Conservation (phyloP, 768 basidiomycete species). For the Trametes gibbosa region DNA sequence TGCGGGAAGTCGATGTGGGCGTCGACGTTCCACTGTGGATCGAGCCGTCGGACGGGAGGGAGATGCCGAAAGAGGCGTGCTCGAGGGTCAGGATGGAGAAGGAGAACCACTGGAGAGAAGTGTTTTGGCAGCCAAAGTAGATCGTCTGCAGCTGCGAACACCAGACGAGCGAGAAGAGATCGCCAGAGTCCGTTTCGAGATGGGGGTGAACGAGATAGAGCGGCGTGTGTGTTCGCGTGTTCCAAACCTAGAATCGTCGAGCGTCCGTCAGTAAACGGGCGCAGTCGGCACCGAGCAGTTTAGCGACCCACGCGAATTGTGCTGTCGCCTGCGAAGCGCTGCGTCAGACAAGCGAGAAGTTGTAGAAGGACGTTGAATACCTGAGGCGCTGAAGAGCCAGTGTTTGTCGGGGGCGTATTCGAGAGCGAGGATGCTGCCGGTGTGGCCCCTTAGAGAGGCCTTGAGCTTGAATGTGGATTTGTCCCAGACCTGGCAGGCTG, state of each 20-base stretch:
- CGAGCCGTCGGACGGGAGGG: conserved; percentile 12
- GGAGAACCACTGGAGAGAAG: conserved; percentile 86
- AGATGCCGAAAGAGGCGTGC: background rate
- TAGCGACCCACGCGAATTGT: conserved; percentile 67
- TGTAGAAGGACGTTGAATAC: conserved; percentile 33
- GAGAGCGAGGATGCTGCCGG: conserved; percentile 78
- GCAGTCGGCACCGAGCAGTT: background rate
- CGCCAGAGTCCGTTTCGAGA: conserved; percentile 77
- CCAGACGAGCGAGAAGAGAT: conserved; percentile 86
- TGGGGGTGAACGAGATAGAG: conserved; percentile 78
- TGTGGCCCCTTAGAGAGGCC: conserved; percentile 73
- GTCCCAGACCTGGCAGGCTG: conserved; percentile 72
- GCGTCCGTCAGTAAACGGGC: background rate
- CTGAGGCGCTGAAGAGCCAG: conserved; percentile 91
- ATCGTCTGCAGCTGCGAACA: conserved; percentile 63
- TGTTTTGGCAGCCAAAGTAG: conserved; percentile 90
- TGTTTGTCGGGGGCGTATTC: conserved; percentile 70
- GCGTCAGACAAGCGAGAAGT: background rate
- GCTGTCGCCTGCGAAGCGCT: conserved; percentile 65
- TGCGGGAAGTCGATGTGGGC: conserved; percentile 36
- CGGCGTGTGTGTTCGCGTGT: conserved; percentile 58
- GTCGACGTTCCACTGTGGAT: conserved; percentile 32
- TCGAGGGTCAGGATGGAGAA: conserved; percentile 35
- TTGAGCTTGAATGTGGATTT: conserved; percentile 66
- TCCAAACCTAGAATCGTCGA: conserved; percentile 68